These are phyloP conservation scores for Malus hybrid DNA, from an alignment of 331 rosid species.

Conservation along the genomic window DNA sequence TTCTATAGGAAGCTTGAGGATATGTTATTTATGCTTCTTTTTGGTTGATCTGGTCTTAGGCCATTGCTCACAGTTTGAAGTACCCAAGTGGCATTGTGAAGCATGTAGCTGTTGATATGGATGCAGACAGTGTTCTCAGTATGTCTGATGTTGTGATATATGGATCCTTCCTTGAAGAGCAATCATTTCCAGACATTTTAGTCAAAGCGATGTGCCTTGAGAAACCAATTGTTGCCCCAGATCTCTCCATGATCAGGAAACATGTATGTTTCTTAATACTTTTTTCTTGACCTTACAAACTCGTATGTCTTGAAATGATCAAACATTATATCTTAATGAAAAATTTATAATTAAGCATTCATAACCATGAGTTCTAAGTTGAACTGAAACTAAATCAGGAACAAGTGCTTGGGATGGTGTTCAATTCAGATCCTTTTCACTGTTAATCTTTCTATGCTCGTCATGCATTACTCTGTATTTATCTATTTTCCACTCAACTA, in stretches of 20 bases:
- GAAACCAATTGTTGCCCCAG: constrained; percentile 88
- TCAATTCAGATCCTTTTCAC: background rate
- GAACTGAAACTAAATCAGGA: background rate
- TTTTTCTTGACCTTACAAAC: background rate
- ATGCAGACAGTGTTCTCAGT: constrained; percentile 47
- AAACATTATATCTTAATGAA: background rate
- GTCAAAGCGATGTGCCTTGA: constrained; percentile 85
- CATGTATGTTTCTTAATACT: constrained; percentile 38
- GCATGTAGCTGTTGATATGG: constrained; percentile 58
- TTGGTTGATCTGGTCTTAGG: constrained; percentile 33
- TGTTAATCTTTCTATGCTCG: background rate
- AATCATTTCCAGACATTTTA: constrained; percentile 77
- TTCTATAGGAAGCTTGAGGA: background rate
- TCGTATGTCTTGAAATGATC: background rate
- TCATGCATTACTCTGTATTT: background rate
- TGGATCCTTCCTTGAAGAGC: constrained; percentile 84
- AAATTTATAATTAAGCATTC: background rate
- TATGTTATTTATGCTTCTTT: constrained; percentile 19
- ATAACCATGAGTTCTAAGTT: background rate
- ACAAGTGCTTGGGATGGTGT: background rate
- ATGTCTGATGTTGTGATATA: constrained; percentile 67
- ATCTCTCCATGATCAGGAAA: constrained; percentile 71
- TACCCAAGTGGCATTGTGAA: constrained; percentile 66
- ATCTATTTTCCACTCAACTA: background rate
- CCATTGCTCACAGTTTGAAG: constrained; percentile 62